These are phyloP conservation scores for Pseudogymnoascus destructans DNA, from an alignment of 2,329 filamentous ascomycete species.

Conservation along the genomic window DNA sequence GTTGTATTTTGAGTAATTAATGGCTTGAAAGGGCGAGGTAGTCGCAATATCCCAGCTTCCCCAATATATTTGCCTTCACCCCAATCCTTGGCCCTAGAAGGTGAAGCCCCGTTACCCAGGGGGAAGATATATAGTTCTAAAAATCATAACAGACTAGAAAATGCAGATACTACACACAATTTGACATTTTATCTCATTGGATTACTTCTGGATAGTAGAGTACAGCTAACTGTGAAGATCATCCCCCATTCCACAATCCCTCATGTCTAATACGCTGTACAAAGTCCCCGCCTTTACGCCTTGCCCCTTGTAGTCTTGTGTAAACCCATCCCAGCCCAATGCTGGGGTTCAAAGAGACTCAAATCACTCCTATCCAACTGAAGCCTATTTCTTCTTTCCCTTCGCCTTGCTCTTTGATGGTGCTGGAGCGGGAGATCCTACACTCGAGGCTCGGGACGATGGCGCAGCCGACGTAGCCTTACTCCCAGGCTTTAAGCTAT, in stretches of 20 bases:
- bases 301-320: background rate
- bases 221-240: background rate
- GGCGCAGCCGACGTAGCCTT: constrained; percentile 65
- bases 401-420: constrained; percentile 17
- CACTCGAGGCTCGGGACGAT: constrained; percentile 71
- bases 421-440: constrained; percentile 58
- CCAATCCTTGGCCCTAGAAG: no score
- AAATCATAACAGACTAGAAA: background rate
- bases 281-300: constrained; percentile 2
- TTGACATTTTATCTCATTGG: background rate
- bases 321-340: background rate
- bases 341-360: background rate
- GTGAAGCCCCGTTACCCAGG: no score
- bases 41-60: no score
- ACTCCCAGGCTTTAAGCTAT: constrained; percentile 67
- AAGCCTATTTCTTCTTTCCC: constrained; percentile 6
- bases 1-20: no score
- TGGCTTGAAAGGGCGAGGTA: no score
- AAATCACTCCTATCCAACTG: background rate
- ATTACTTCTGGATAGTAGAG: constrained; percentile 3
- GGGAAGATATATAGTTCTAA: no score
- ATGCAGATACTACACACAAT: background rate
- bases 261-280: background rate
- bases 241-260: background rate
- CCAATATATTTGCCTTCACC: no score